Evolutionary conservation across 257 asterid species (phyloP).

Genomic region (Salvia miltiorrhiza): DNA sequence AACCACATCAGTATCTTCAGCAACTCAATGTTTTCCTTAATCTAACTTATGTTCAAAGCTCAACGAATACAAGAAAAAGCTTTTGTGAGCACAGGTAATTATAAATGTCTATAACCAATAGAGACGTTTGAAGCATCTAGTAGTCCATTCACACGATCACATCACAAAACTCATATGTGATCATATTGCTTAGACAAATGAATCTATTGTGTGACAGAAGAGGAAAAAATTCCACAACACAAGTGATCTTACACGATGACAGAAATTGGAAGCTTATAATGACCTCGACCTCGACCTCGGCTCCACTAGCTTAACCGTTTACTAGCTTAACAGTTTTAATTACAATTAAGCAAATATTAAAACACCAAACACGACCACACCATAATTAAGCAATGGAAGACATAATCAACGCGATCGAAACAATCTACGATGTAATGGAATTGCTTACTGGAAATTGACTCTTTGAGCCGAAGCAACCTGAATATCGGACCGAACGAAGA

Average conservation of each 20-base stretch:
- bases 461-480: constrained; percentile 73
- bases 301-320: not conserved
- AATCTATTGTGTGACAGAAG: not conserved
- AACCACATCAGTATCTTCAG: not conserved
- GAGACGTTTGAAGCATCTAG: not conserved
- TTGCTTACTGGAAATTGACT: constrained; percentile 64
- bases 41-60: constrained; percentile 4
- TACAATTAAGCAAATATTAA: not conserved
- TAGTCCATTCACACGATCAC: not conserved
- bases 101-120: not conserved
- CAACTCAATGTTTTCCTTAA: not conserved
- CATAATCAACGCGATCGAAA: not conserved
- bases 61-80: not conserved
- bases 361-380: not conserved
- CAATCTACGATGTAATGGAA: not conserved
- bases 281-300: not conserved
- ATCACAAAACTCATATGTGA: not conserved
- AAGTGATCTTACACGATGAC: not conserved
- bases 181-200: no score
- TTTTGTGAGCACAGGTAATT: not conserved
- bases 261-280: not conserved
- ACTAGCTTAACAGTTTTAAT: not conserved
- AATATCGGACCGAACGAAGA: constrained; percentile 85
- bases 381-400: not conserved
- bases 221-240: no score